Percentiles rank a stretch among this genome's conserved stretches.
Evolutionary conservation across 208 protist genomes (phyloP).

Genomic region (Acanthamoeba quina): DNA sequence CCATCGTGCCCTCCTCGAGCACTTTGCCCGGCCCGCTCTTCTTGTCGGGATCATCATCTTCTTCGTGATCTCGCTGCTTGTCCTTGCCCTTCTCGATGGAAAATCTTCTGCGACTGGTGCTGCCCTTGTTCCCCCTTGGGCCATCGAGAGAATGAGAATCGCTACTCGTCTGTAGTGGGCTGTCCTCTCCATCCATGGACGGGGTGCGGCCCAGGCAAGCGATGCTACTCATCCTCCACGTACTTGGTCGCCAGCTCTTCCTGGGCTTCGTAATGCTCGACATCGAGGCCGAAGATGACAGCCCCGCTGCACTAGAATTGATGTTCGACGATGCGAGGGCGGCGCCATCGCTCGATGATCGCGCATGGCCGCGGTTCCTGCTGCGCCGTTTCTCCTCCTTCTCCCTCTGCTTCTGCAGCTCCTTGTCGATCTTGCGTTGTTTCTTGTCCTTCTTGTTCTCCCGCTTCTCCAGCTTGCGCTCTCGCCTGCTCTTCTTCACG

Average conservation of each 20-base stretch:
- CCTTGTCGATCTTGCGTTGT: neutral
- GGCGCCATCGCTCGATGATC: neutral
- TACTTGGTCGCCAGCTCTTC: neutral
- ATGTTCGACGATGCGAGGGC: neutral
- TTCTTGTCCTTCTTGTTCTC: neutral
- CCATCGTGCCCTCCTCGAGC: neutral
- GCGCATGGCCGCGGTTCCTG: neutral
- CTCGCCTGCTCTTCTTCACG: neutral
- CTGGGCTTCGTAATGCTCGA: neutral
- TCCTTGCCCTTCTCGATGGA: neutral
- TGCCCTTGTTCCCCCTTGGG: neutral
- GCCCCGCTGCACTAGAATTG: neutral
- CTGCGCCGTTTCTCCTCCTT: constrained; percentile 10
- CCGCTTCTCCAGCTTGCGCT: neutral
- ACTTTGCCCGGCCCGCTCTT: neutral
- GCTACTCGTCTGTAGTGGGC: neutral
- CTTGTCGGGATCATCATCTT: neutral
- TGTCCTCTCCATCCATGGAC: neutral
- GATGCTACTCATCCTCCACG: neutral
- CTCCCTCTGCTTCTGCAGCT: neutral
- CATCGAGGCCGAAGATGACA: neutral
- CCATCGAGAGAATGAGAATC: neutral
- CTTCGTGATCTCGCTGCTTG: neutral
- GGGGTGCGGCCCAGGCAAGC: neutral
- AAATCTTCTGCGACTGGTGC: neutral